Base-by-base conservation (phyloP, 257 asterid species). In the Solanum sparsipilum region DNA sequence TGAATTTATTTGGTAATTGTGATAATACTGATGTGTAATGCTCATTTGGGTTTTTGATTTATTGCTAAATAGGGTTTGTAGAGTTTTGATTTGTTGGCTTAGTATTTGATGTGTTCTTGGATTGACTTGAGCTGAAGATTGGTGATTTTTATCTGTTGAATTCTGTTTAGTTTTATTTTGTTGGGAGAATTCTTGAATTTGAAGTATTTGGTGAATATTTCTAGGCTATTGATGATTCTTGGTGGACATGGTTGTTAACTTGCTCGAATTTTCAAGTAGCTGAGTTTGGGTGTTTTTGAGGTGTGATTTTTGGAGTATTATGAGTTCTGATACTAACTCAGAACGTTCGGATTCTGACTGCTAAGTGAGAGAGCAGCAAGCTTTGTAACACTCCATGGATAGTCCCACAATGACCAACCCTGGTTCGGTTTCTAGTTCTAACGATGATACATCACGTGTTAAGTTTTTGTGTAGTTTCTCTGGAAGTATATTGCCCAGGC, bases 381-480 rank as follows among this genome's bases (percentile, higher is more conserved):
- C 65, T 48, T 74, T 79, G 87, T 70, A 82, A 85, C 87, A 71
- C 87, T 86, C 90, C 84, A 95, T 97, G 99, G 99, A 95, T 92
- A 93, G 94, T 93, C 94, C 94, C 27, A 91, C 88, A 70, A 81
- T 68, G 88, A 89, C 89, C 68, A 82, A 48, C 29, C 87, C 93
- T 9, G 93, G 91, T 71, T 92, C 98, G 2, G 92, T 63, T 63
- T 84, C 32, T 84, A 92, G 93, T 89, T 90, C 93, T 11, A 92
- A 88, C 7, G 98, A 95, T 7, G 99, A 97, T 56, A 90, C 72
- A 67, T 95, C 89, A 27, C 98, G 99, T 6, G 94, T 97, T 60
- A 97, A 95, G 91, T 96, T 97, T 93, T 92, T 97, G 84, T 96
- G 99, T 90, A 97, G 99, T 91, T 97, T 96, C 88, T 91, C 91